A percentile compares a stretch with the other conserved stretches of the same genome.
Conservation (phyloP, 2,329 filamentous ascomycete species). For the Ascochyta clinopodiicola region DNA sequence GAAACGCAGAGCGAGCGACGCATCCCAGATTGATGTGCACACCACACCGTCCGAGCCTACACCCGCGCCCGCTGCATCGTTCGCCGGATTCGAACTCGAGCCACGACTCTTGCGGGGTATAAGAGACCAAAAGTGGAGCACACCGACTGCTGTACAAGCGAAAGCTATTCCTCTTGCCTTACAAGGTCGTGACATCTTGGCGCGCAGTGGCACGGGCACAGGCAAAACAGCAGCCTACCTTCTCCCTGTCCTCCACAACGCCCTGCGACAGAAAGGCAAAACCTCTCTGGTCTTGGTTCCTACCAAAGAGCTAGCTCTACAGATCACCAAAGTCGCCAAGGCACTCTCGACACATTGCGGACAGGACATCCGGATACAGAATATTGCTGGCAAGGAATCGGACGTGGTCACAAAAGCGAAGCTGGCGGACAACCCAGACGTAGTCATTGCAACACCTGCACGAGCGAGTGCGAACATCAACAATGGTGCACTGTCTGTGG, state of each 20-base stretch:
- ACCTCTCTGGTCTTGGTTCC: conserved; percentile 90
- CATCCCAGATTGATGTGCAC: conserved; percentile 29
- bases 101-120: conserved; percentile 85
- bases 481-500: conserved; percentile 72
- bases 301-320: conserved; percentile 90
- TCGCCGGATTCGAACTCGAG: conserved; percentile 81
- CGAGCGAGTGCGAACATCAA: conserved; percentile 80
- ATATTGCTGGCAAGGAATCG: conserved; percentile 88
- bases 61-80: conserved; percentile 57
- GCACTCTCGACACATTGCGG: conserved; percentile 82
- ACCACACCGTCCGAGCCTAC: conserved; percentile 20
- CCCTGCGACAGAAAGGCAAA: conserved; percentile 78
- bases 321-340: conserved; percentile 81
- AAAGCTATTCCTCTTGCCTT: conserved; percentile 87
- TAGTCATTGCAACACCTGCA: conserved; percentile 91
- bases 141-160: conserved; percentile 87
- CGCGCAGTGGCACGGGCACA: conserved; percentile 91
- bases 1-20: conserved; percentile 31
- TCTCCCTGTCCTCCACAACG: conserved; percentile 83
- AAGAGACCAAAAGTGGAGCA: conserved; percentile 80
- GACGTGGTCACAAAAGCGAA: conserved; percentile 87
- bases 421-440: conserved; percentile 83
- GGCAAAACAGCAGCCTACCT: conserved; percentile 98
- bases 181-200: conserved; percentile 86
- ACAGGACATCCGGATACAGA: conserved; percentile 81